phyloP scores from a whole-genome alignment of 1,284 basidiomycete species.

The Sporisorium iseilematis-ciliati region DNA sequence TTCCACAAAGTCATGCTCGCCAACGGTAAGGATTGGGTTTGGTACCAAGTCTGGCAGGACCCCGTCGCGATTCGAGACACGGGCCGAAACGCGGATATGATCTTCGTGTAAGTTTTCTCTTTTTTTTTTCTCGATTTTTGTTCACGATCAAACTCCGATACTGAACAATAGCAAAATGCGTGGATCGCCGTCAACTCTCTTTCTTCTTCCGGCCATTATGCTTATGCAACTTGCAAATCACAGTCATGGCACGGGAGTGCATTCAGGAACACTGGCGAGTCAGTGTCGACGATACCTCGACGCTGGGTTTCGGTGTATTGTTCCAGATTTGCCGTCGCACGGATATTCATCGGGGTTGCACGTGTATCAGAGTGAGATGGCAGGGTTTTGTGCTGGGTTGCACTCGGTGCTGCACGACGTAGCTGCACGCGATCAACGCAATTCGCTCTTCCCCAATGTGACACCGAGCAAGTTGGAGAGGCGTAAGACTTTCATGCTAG shows the following conservation, averaged over 20 bases:
- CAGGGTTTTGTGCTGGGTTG: constrained; percentile 57
- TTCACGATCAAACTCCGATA: not conserved
- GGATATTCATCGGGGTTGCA: constrained; percentile 66
- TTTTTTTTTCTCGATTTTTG: not conserved
- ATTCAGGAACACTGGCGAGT: constrained; percentile 64
- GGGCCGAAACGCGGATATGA: constrained; percentile 61
- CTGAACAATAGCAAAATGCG: constrained; percentile 5
- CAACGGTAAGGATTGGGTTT: constrained; percentile 65
- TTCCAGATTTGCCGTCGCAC: constrained; percentile 65
- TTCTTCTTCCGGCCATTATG: too few relatives aligned
- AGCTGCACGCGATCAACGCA: constrained; percentile 52
- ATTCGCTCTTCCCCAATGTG: constrained; percentile 23
- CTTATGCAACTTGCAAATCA: not conserved
- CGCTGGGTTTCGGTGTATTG: constrained; percentile 64
- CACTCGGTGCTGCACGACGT: constrained; percentile 63
- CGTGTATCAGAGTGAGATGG: constrained; percentile 59
- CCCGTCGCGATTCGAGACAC: constrained; percentile 47
- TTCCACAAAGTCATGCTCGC: constrained; percentile 62
- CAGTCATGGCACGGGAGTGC: constrained; percentile 67
- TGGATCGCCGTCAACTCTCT: too few relatives aligned
- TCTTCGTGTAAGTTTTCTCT: constrained; percentile 51
- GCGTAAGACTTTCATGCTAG: constrained; percentile 64
- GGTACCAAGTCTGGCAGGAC: constrained; percentile 68
- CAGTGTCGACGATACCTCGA: constrained; percentile 66
- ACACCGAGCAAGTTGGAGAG: constrained; percentile 51